Base-by-base conservation (phyloP, 768 basidiomycete species). In the Lactifluus echinatus region DNA sequence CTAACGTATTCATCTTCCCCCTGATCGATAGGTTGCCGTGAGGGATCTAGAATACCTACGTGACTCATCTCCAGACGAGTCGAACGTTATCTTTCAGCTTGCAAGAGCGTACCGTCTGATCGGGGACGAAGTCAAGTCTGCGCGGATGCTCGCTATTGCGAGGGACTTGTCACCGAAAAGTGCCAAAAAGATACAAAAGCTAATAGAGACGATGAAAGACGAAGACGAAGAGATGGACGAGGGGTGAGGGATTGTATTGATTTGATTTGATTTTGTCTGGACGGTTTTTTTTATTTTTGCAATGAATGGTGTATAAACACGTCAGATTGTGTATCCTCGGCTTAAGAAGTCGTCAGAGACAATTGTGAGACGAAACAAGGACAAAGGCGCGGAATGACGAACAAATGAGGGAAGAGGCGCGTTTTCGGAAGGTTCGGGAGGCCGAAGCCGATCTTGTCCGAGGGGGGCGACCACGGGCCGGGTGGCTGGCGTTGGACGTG, bases 81-180 rank as follows among this genome's bases (percentile, higher is more conserved):
- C 93, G 53, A 97, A 97, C 73, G 89, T 98, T 55, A 83, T 94
- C 57, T 96, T 96, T 80, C 86, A 97, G 71, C 82, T 99, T 17
- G 96, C 93, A 26, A 89, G 87, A 73, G 85, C 88, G 57, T 97
- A 96, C 67, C 83, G 90, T 46, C 76, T 89, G 63, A 72, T 88
- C 54, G 91, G 91, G 34, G 78, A 92, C 71, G 81, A 82, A 63
- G 76, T 80, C 19, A 85, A 89, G 71, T 85, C 92, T 48, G 87
- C 89, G 55, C 84, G 88, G 59, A 78, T 85, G 72, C 86, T 99
- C 60, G 90, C 93, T 29, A 78, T 87, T 37, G 96, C 93, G 63
- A 84, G 93, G 61, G 96, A 99, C 68, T 81, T 97, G 56, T 89
- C 95, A 45, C 95, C 96, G 40, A 92, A 95, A 74, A 88, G 88